Evolutionary conservation across 257 asterid genomes (phyloP), one percentile per base, ranked within the genome.

Genomic region (Dorcoceras hygrometricum): DNA sequence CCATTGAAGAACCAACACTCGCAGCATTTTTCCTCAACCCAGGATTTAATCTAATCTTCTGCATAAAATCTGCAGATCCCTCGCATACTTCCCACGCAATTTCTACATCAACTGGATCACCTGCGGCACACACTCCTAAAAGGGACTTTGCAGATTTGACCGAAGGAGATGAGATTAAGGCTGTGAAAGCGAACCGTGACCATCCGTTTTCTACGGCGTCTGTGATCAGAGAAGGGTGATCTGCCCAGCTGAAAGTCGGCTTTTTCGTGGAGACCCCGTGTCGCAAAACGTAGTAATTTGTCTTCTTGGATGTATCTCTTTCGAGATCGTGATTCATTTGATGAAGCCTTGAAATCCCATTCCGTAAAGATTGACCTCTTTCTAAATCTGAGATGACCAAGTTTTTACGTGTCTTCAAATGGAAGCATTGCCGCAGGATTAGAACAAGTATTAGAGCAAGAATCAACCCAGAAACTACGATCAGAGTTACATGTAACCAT

Each of bases 151-250:
- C 76, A 19, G 95, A 78, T 66, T 76, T 72, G 32, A 77, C 69
- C 0, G 94, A 80, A 3, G 91, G 75, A 53, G 95, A 78, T 0
- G 85, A 34, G 4, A 57, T 60, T 23, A 62, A 63, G 29, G 81
- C 25, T 0, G 88, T 67, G 79, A 94, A 94, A 19, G 86, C 92
- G 64, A 94, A 94, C 19, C 90, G 75, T 7, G 96, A 75, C 99
- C 99, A 94, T 16, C 99, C 99, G 55, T 90, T 88, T 43, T 90
- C 99, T 28, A 94, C 95, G 43, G 95, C 99, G 23, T 88, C 99
- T 1, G 89, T 78, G n/a, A 85, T 81, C 3, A 85, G 79, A 12
- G 93, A 80, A 12, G 99, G 99, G 66, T 88, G 85, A 66, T 94
- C 97, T 23, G 79, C 79, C 99, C 99, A 94, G 60, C 58, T 75